Evolutionary conservation across 306 rosid species (phyloP), one percentile per base, ranked within the genome.

Genomic region (Senna tora): DNA sequence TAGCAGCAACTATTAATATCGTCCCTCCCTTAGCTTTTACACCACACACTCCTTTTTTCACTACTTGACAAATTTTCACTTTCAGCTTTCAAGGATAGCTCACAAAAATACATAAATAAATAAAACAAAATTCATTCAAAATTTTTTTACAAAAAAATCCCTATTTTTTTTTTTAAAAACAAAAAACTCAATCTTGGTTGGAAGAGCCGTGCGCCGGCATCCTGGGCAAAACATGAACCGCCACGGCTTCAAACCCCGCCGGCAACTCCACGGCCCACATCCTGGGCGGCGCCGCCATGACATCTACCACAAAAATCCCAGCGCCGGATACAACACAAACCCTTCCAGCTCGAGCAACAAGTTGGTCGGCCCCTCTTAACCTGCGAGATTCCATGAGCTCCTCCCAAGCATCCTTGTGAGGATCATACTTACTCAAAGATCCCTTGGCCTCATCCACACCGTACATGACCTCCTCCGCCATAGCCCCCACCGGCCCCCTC

Each of bases 401-500:
- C 16, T 74, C 84, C 98, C 98, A 94, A 4, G 52, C 9, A 75
- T 91, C 97, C 67, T 32, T 70, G 33, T 20, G 76, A 0, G 73
- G 65, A 2, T 76, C 45, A 7, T 91, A 94, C 60, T 53, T 83
- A 49, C 84, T 84, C 21, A 94, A 2, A 9, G 50, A 49, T 0
- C 96, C 97, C 2, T 71, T 79, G 0, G 10, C 84, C 51, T 89
- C 97, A 30, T 91, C 95, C 53, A 94, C 89, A 4, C 79, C 91
- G 43, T 80, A 94, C 92, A 94, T 78, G 14, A 67, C 88, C 0
- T 85, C 82, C 60, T 89, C 96, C 21, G 82, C 91, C 97, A 94
- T 82, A 36, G 98, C 92, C 3, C 91, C 96, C 64, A 85, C 98
- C 10, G 98, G 98, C 1, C 98, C 97, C 12, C 83, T 82, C 93